Evolutionary conservation across 2,329 filamentous ascomycete genomes (phyloP), one percentile per base, ranked within the genome.

Genomic region (Fusarium compactum): DNA sequence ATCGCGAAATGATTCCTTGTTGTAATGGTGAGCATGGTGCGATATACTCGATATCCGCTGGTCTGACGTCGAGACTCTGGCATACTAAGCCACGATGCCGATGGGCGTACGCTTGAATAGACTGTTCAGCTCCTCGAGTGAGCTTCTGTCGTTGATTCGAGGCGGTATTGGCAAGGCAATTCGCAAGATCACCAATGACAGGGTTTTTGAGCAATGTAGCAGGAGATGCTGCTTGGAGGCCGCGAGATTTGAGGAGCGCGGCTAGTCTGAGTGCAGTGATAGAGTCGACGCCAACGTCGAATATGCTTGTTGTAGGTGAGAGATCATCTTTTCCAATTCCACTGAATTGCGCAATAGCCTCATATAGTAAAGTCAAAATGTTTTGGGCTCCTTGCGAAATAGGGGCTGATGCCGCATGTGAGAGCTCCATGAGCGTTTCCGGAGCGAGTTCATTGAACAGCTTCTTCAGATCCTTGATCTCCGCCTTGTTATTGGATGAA

Each of bases 401-500:
- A 61, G 80, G 60, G 69, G 69, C 27, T 15, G 65, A 16, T 24
- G 55, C 46, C 8, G 79, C 67, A 30, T 79, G 74, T 3, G 85
- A 84, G 6, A 92, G 79, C 2, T 80, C 80, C 67, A 93, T 89
- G 22, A 97, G 81, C 11, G 90, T 83, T 34, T 89, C 87, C 0
- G 86, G 80, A 0, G 86, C 85, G 5, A 95, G 77, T 0, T 82
- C 80, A 12, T 86, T 80, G 74, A 95, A 97, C 2, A 97, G 80
- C 1, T 81, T 79, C 61, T 87, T 90, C 5, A 98, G 80, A 38
- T 85, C 83, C 74, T 92, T 95, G 9, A 86, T 85, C 74, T 98
- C 94, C 0, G 92, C 91, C 77, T 98, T 98, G 80, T 97, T 97
- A 78, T 97, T 98, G 9, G 92, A 83, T 2, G 93, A 97, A 0